phyloP scores from a whole-genome alignment of 148 eudicot species.

The Chenopodium quinoa region DNA sequence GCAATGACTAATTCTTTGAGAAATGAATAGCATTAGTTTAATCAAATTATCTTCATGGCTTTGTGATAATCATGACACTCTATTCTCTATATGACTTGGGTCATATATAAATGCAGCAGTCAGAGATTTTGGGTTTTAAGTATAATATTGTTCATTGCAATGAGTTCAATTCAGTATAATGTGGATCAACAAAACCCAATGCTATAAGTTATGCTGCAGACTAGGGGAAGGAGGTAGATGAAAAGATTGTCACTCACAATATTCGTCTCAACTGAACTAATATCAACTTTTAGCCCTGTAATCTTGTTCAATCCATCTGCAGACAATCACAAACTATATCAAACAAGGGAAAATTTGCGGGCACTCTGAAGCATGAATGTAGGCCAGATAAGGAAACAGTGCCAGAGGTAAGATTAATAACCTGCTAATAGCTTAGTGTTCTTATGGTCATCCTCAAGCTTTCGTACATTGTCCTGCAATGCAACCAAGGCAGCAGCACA shows the following conservation, averaged over 20 bases:
- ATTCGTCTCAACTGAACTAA: constrained; percentile 76
- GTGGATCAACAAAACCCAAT: background rate
- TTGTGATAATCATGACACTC: no score
- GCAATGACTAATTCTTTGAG: background rate
- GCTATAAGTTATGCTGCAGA: background rate
- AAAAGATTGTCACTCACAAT: constrained; percentile 62
- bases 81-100: background rate
- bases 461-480: constrained; percentile 65
- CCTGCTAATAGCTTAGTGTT: constrained; percentile 88
- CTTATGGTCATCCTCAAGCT: constrained; percentile 78
- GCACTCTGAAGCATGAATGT: background rate
- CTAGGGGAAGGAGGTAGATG: background rate
- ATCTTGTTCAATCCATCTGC: constrained; percentile 79
- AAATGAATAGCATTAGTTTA: background rate
- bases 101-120: background rate
- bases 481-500: constrained; percentile 97
- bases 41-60: no score
- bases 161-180: background rate
- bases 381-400: background rate
- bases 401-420: constrained; percentile 18
- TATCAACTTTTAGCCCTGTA: constrained; percentile 69
- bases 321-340: constrained; percentile 5
- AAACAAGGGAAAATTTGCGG: background rate
- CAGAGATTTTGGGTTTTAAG: no score
- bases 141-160: background rate